Base-by-base conservation (phyloP, 129 eudicot genomes). In the Erigeron canadensis region DNA sequence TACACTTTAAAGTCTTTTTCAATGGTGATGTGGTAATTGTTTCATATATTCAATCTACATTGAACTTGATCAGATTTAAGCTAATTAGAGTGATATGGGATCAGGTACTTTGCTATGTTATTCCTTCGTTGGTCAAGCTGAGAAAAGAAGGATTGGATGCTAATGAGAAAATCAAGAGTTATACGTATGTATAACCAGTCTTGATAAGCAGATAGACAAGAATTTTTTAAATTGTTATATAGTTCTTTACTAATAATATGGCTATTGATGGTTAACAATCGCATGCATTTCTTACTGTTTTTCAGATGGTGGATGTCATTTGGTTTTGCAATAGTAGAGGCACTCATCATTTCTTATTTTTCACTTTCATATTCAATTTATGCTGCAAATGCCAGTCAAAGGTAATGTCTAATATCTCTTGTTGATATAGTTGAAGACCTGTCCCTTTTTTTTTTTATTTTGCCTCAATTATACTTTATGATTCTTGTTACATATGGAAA, bases 131-230 rank as follows among this genome's bases (percentile, higher is more conserved):
- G 70, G 85, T 90, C 77, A 94, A 94, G 91, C 83, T 94, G 85
- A 79, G 99, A 72, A 94, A 94, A 86, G 99, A 94, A 88, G 99
- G 99, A 78, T 81, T 90, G 71, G 97, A 94, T 84, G 99, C 91
- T 61, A 84, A 90, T 50, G 99, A 94, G 86, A 94, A 90, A 88
- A 94, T 94, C 61, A 94, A 94, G 92, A 75, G 91, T 82, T 94
- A 94, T 81, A 94, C 88, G 99, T 94, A 86, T 81, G 99, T 94
- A 61, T 81, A 65, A 65, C 70, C 77, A 67, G 69, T 68, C 82
- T 70, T 90, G 39, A 84, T 70, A 77, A 86, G 72, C 84, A 64
- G 76, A 80, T 81, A 88, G 83, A 91, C 62, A 5, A 10, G n/a
- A 28, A 72, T 69, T 81, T 65, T 47, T 57, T 74, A 63, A 7